Evolutionary conservation across 1,284 basidiomycete species (phyloP).

Genomic region (Sanguinoderma infundibulare): DNA sequence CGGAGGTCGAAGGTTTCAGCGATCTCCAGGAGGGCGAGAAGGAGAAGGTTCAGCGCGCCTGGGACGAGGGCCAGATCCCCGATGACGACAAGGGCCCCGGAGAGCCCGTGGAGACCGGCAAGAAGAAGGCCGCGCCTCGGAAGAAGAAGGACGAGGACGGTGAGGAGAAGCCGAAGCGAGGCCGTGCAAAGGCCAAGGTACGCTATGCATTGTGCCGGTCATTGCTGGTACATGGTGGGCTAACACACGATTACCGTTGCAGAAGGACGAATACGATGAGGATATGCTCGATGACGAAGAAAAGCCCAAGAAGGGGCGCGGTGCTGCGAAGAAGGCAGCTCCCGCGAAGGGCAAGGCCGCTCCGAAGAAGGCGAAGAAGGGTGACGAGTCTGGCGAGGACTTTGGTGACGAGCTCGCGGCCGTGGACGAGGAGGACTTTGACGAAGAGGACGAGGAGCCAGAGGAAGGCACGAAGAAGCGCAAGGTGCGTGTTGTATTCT

Average conservation of each 20-base stretch:
- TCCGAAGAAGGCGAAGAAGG: slow-evolving; percentile 34
- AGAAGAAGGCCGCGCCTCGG: slow-evolving; percentile 36
- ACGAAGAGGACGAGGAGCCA: slow-evolving; percentile 36
- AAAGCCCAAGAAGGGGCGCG: slow-evolving; percentile 41
- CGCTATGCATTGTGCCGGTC: not conserved
- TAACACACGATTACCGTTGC: not conserved
- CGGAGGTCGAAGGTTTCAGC: slow-evolving; percentile 73
- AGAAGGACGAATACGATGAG: slow-evolving; percentile 31
- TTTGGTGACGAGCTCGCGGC: slow-evolving; percentile 40
- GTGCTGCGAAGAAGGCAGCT: slow-evolving; percentile 32
- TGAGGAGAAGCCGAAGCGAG: slow-evolving; percentile 43
- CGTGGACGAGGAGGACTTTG: slow-evolving; percentile 37
- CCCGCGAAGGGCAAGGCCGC: slow-evolving; percentile 37
- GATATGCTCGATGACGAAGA: slow-evolving; percentile 42
- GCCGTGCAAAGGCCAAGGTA: slow-evolving; percentile 41
- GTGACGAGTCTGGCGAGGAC: slow-evolving; percentile 41
- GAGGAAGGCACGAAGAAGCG: slow-evolving; percentile 39
- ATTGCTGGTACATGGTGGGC: not conserved
- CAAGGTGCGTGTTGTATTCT: slow-evolving; percentile 31
- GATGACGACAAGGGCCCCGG: slow-evolving; percentile 62
- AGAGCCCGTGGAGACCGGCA: slow-evolving; percentile 33
- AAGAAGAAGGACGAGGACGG: slow-evolving; percentile 41
- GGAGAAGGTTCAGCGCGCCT: slow-evolving; percentile 68
- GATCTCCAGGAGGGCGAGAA: slow-evolving; percentile 68
- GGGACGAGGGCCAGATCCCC: slow-evolving; percentile 76